Conservation (phyloP, 176 grass and related monocot species). For the Melocanna baccifera region DNA sequence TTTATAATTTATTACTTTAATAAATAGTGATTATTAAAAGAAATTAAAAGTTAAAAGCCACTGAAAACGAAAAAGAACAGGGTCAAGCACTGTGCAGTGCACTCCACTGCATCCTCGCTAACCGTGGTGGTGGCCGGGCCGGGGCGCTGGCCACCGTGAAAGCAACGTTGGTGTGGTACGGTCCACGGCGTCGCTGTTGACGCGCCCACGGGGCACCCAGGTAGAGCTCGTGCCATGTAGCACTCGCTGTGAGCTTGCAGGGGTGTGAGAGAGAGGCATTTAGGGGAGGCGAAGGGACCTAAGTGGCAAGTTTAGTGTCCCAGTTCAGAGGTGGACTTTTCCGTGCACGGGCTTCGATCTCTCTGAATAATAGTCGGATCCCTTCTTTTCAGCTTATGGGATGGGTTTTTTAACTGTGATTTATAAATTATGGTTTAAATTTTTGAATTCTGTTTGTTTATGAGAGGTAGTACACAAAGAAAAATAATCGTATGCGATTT, state of each 20-base stretch:
- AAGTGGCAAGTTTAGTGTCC: conserved; percentile 36
- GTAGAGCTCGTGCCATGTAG: background rate
- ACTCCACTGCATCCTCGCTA: background rate
- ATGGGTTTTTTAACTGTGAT: too few relatives aligned
- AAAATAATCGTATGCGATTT: too few relatives aligned
- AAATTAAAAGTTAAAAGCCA: too few relatives aligned
- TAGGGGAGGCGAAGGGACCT: background rate
- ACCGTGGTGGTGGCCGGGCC: background rate
- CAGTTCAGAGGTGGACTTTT: conserved; percentile 16
- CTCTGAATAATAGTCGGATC: background rate
- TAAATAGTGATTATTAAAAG: too few relatives aligned
- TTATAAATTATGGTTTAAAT: too few relatives aligned
- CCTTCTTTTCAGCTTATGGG: too few relatives aligned
- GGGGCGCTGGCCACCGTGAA: background rate
- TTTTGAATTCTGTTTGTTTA: too few relatives aligned
- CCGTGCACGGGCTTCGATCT: background rate
- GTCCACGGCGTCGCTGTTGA: conserved; percentile 1
- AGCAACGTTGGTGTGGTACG: background rate
- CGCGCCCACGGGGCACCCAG: background rate
- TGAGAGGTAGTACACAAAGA: too few relatives aligned
- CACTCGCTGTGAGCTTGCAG: background rate
- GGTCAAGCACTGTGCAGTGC: background rate
- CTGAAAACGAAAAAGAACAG: too few relatives aligned
- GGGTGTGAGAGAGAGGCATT: conserved; percentile 14
- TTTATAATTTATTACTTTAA: too few relatives aligned